These are phyloP conservation scores for Biscogniauxia mediterranea DNA, from an alignment of 2,329 filamentous ascomycete genomes.

Conservation along the genomic window DNA sequence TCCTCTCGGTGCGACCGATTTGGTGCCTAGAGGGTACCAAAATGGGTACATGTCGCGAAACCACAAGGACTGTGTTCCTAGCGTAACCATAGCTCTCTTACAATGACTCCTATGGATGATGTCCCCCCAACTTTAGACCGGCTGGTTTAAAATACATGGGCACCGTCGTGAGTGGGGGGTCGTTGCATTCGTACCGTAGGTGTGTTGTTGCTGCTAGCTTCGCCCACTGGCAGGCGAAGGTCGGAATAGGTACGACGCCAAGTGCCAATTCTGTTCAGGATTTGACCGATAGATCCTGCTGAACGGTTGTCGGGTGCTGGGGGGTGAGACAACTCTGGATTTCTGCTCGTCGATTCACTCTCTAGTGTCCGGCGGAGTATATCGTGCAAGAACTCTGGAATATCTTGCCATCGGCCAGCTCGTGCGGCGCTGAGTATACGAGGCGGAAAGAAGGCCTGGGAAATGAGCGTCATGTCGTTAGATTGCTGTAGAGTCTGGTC, in stretches of 20 bases:
- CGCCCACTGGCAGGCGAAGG: slow-evolving; percentile 41
- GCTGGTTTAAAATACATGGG: slow-evolving; percentile 7
- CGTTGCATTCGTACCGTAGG: slow-evolving; percentile 29
- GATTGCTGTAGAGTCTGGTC: slow-evolving; percentile 40
- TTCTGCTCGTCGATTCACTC: slow-evolving; percentile 29
- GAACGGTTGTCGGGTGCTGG: slow-evolving; percentile 10
- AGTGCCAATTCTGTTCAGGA: slow-evolving; percentile 13
- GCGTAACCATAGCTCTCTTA: background rate
- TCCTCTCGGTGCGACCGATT: background rate
- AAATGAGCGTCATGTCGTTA: slow-evolving; percentile 34
- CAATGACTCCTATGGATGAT: background rate
- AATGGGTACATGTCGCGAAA: background rate
- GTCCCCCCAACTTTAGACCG: background rate
- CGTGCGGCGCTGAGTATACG: slow-evolving; percentile 55
- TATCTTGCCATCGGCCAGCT: slow-evolving; percentile 55
- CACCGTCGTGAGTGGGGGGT: slow-evolving; percentile 29
- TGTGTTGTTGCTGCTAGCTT: slow-evolving; percentile 22
- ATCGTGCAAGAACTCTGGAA: slow-evolving; percentile 55
- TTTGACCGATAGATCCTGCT: slow-evolving; percentile 12
- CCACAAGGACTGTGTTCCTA: background rate
- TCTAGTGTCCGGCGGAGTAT: slow-evolving; percentile 49
- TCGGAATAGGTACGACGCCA: slow-evolving; percentile 29
- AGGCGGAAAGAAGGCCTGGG: slow-evolving; percentile 45
- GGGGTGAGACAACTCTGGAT: slow-evolving; percentile 11
- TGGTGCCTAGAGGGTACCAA: background rate